Evolutionary conservation across 2,329 filamentous ascomycete genomes (phyloP).

Genomic region (Davidsoniella neocaledoniae): DNA sequence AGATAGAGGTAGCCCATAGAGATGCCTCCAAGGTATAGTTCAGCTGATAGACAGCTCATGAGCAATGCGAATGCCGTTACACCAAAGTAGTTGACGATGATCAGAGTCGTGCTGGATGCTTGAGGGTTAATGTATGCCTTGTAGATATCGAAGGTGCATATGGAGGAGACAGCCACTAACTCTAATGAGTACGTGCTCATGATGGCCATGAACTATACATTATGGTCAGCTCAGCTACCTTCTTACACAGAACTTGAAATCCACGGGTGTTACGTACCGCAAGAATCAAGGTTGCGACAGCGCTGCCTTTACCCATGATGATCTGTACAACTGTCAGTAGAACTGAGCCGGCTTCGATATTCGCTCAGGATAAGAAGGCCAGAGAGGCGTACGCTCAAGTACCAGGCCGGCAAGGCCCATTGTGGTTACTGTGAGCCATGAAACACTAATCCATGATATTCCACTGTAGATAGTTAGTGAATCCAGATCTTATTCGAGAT

Average conservation of each 20-base stretch:
- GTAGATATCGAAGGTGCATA: conserved; percentile 68
- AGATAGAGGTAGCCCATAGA: too few species aligned
- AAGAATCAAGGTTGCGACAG: conserved; percentile 54
- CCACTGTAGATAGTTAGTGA: too few species aligned
- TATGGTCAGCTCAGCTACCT: conserved; percentile 26
- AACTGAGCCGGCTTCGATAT: conserved; percentile 38
- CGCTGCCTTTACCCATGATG: conserved; percentile 60
- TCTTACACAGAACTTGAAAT: too few species aligned
- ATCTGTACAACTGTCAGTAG: conserved; percentile 63
- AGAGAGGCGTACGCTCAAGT: too few species aligned
- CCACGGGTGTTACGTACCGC: conserved; percentile 21
- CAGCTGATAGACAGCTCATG: too few species aligned
- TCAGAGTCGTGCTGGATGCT: conserved; percentile 52
- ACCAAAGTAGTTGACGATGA: conserved; percentile 57
- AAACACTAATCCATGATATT: too few species aligned
- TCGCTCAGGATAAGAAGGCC: too few species aligned
- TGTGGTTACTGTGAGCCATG: too few species aligned
- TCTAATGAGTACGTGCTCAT: conserved; percentile 63
- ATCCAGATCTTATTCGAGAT: too few species aligned
- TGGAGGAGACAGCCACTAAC: conserved; percentile 64
- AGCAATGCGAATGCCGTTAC: too few species aligned
- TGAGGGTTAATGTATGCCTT: conserved; percentile 62
- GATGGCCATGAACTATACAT: conserved; percentile 44
- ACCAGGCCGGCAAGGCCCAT: too few species aligned
- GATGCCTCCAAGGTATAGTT: too few species aligned